Evolutionary conservation across 179 eudicot genomes (phyloP).

Genomic region (Beta corolliflora): DNA sequence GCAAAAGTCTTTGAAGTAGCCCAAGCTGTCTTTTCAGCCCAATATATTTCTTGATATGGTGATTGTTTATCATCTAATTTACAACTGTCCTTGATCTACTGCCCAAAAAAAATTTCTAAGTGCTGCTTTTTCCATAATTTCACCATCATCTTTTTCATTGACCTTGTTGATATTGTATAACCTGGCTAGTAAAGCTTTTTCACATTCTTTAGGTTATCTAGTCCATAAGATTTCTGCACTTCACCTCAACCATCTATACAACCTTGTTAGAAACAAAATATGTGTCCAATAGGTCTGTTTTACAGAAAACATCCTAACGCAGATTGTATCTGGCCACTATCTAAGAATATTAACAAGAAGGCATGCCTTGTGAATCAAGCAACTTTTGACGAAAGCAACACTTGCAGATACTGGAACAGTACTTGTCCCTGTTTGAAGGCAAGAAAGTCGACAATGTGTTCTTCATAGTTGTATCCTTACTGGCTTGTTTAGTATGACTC

Average conservation of each 20-base stretch:
- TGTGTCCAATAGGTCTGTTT: neutral
- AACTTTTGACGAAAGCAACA: neutral
- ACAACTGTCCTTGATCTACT: too few species aligned
- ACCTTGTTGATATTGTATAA: neutral
- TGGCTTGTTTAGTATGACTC: too few species aligned
- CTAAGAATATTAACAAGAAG: neutral
- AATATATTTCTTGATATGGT: neutral
- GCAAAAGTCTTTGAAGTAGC: neutral
- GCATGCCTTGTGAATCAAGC: neutral
- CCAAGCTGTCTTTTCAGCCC: neutral
- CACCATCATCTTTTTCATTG: too few species aligned
- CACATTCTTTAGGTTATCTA: neutral
- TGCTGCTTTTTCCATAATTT: neutral
- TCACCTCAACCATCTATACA: neutral
- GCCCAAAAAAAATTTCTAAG: neutral
- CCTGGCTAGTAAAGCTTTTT: neutral
- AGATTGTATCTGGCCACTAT: neutral
- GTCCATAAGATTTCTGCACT: neutral
- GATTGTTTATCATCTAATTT: neutral
- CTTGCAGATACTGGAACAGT: neutral
- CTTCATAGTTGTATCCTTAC: too few species aligned
- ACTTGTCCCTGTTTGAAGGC: neutral
- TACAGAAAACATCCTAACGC: neutral
- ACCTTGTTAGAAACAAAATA: neutral
- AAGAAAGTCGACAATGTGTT: neutral